phyloP scores from a whole-genome alignment of 2,329 filamentous ascomycete species.

The Tolypocladium tropicale region DNA sequence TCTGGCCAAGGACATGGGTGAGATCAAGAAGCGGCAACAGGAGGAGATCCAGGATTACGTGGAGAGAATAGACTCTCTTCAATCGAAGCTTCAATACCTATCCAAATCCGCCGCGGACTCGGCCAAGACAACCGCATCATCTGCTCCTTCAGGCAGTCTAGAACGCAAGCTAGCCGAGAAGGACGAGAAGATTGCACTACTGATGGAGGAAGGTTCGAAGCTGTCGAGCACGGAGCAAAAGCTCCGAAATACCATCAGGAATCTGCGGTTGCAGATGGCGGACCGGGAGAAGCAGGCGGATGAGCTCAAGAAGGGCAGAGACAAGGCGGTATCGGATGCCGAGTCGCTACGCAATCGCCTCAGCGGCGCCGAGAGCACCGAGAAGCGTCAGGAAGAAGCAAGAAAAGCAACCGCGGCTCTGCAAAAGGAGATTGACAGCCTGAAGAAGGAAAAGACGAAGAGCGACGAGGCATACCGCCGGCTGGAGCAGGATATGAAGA shows the following conservation, averaged over 20 bases:
- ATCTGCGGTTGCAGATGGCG: conserved; percentile 55
- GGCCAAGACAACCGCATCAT: conserved; percentile 57
- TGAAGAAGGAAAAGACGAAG: conserved; percentile 42
- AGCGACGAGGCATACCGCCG: conserved; percentile 57
- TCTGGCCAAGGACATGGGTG: conserved; percentile 11
- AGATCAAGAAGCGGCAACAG: conserved; percentile 39
- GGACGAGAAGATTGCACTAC: conserved; percentile 76
- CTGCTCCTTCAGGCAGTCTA: conserved; percentile 50
- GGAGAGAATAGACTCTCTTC: conserved; percentile 83
- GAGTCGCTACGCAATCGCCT: conserved; percentile 35
- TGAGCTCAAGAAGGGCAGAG: conserved; percentile 47
- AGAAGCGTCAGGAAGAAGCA: conserved; percentile 42
- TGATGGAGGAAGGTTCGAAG: conserved; percentile 88
- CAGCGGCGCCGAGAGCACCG: conserved; percentile 39
- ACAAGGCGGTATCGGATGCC: conserved; percentile 45
- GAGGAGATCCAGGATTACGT: conserved; percentile 77
- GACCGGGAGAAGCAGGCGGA: conserved; percentile 56
- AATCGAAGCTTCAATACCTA: conserved; percentile 83
- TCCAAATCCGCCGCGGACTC: conserved; percentile 69
- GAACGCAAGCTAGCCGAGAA: conserved; percentile 81
- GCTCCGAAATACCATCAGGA: conserved; percentile 73
- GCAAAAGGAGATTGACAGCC: conserved; percentile 23
- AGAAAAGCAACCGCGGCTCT: conserved; percentile 43
- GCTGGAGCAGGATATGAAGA: conserved; percentile 58
- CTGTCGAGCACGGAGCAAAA: conserved; percentile 80